phyloP scores from a whole-genome alignment of 805 yeast species.

The Priceomyces fermenticarens region DNA sequence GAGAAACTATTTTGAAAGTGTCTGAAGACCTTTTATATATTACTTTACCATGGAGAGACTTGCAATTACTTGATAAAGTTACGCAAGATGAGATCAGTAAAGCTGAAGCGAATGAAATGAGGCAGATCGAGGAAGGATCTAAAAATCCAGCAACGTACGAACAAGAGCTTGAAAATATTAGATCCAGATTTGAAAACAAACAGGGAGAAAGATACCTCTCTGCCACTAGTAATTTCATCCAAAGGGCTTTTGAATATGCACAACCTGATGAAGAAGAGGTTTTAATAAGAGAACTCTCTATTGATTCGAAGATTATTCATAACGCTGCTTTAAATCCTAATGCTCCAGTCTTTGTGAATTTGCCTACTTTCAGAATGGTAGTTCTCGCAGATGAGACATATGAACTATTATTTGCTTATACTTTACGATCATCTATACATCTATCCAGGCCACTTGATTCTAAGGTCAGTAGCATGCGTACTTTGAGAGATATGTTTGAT shows the following conservation, averaged over 20 bases:
- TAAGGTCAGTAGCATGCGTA: constrained; percentile 48
- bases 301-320: constrained; percentile 46
- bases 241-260: constrained; percentile 87
- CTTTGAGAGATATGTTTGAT: constrained; percentile 83
- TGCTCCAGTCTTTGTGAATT: constrained; percentile 67
- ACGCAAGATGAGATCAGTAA: constrained; percentile 64
- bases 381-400: constrained; percentile 90
- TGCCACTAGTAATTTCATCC: constrained; percentile 83
- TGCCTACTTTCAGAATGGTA: constrained; percentile 94
- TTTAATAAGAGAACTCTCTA: constrained; percentile 34
- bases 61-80: constrained; percentile 56
- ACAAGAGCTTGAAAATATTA: constrained; percentile 56
- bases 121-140: constrained; percentile 32
- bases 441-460: constrained; percentile 52
- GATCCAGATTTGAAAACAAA: constrained; percentile 55
- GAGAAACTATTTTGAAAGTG: constrained; percentile 76
- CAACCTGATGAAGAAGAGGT: constrained; percentile 52
- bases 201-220: constrained; percentile 80
- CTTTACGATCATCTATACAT: constrained; percentile 66
- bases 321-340: constrained; percentile 83
- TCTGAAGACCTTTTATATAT: constrained; percentile 84
- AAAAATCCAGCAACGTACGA: constrained; percentile 22
- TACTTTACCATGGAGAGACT: constrained; percentile 85
- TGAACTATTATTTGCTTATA: constrained; percentile 74
- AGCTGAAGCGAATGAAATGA: constrained; percentile 62